A percentile compares a stretch with the other conserved stretches of the same genome.
Evolutionary conservation across 108 stramenopile species (phyloP).

Genomic region (Cylindrotheca closterium): DNA sequence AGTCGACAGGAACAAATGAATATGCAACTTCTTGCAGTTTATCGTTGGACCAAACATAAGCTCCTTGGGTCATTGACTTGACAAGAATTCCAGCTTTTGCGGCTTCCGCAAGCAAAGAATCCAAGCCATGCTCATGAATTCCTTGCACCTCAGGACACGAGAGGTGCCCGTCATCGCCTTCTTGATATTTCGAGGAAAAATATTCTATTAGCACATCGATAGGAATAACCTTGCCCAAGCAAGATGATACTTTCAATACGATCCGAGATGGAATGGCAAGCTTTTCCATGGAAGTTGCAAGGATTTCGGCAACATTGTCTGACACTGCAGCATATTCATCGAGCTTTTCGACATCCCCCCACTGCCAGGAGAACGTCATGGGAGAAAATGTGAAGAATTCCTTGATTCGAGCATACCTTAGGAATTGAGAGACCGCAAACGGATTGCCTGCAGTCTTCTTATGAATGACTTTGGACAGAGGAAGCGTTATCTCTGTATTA

Average conservation of each 20-base stretch:
- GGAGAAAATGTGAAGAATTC: slow-evolving; percentile 36
- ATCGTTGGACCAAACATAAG: slow-evolving; percentile 33
- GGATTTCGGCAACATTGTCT: slow-evolving; percentile 51
- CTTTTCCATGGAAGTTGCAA: slow-evolving; percentile 29
- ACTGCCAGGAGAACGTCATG: slow-evolving; percentile 40
- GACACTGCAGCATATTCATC: slow-evolving; percentile 27
- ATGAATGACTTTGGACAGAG: slow-evolving; percentile 41
- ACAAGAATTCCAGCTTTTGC: slow-evolving; percentile 19
- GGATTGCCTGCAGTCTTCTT: slow-evolving; percentile 61
- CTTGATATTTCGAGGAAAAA: slow-evolving; percentile 5
- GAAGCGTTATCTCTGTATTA: slow-evolving; percentile 1
- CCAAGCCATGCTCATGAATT: slow-evolving; percentile 14
- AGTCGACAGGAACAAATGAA: slow-evolving; percentile 11
- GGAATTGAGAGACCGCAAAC: slow-evolving; percentile 50
- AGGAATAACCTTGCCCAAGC: slow-evolving; percentile 40
- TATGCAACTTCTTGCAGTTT: slow-evolving; percentile 24
- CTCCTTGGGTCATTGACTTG: neutral
- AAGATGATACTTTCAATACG: slow-evolving; percentile 38
- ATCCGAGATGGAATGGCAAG: slow-evolving; percentile 11
- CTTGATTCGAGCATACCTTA: slow-evolving; percentile 32
- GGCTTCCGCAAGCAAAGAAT: slow-evolving; percentile 11
- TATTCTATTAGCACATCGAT: slow-evolving; percentile 18
- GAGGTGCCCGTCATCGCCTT: neutral
- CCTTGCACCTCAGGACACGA: neutral
- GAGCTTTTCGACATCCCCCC: slow-evolving; percentile 40